Percentiles rank a stretch among this genome's conserved stretches.
Conservation (phyloP, 2,329 filamentous ascomycete genomes). For the Aspergillus spinulosporus region DNA sequence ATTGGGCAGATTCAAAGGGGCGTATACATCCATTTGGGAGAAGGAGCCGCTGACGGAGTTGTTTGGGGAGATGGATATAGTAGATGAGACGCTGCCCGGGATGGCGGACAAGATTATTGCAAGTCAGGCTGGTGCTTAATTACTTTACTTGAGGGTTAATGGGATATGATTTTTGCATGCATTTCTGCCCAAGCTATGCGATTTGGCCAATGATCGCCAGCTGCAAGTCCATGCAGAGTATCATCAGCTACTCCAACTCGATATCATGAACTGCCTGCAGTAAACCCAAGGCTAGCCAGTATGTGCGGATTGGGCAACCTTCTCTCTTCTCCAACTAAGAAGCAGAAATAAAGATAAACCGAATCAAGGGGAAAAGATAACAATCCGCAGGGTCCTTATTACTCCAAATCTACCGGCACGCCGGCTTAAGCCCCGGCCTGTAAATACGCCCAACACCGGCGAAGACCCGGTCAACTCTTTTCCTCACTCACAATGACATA, state of each 20-base stretch:
- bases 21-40: constrained; percentile 28
- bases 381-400: not conserved
- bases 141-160: not conserved
- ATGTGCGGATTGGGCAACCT: not conserved
- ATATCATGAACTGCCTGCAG: not conserved
- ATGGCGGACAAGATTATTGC: constrained; percentile 35
- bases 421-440: not conserved
- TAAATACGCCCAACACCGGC: not conserved
- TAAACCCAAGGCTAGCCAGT: not conserved
- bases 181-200: too few species aligned
- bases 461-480: not conserved
- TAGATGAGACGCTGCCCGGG: constrained; percentile 26
- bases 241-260: not conserved
- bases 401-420: not conserved
- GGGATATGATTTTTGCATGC: not conserved
- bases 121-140: not conserved
- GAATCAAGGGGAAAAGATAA: not conserved
- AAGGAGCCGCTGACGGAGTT: constrained; percentile 27
- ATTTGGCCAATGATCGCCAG: too few species aligned
- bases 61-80: constrained; percentile 33
- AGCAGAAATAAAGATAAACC: not conserved
- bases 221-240: not conserved
- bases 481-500: not conserved
- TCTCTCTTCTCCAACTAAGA: not conserved
- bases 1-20: constrained; percentile 27